These are phyloP conservation scores for Mitragyna speciosa DNA, from an alignment of 257 asterid genomes.

Conservation along the genomic window DNA sequence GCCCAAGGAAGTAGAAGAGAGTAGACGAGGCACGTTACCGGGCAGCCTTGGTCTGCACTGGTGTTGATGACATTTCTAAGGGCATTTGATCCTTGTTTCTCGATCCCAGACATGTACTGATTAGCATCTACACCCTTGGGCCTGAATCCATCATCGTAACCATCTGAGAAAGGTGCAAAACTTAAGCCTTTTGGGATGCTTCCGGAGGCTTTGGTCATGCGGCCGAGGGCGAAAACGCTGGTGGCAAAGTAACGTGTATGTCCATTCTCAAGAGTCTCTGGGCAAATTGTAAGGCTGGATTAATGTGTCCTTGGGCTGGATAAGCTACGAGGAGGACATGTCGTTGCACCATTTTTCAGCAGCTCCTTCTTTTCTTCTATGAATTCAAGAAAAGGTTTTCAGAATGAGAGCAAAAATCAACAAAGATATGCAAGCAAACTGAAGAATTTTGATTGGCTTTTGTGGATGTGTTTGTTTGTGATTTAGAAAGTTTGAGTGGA, in stretches of 20 bases:
- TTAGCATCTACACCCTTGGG: neutral
- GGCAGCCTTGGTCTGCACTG: conserved; percentile 17
- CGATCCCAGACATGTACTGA: conserved; percentile 22
- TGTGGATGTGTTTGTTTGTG: neutral
- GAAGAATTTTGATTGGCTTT: neutral
- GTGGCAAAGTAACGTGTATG: conserved; percentile 30
- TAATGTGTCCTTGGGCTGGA: conserved; percentile 41
- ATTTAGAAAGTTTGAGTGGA: neutral
- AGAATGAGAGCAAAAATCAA: neutral
- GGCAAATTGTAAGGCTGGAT: conserved; percentile 35
- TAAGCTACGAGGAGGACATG: conserved; percentile 29
- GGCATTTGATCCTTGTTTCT: conserved; percentile 19
- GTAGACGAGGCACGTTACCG: conserved; percentile 30
- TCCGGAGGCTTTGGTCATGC: conserved; percentile 7
- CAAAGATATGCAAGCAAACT: neutral
- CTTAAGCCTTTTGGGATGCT: conserved; percentile 11
- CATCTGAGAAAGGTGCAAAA: conserved; percentile 25
- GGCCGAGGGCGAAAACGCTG: conserved; percentile 14
- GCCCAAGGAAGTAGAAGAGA: conserved; percentile 36
- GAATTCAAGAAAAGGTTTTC: neutral
- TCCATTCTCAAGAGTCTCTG: conserved; percentile 19
- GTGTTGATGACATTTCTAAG: conserved; percentile 22
- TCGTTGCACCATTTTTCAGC: neutral
- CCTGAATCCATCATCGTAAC: conserved; percentile 27
- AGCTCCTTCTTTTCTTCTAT: neutral